phyloP scores from a whole-genome alignment of 2,329 filamentous ascomycete species.

The Ophiostoma sp. region DNA sequence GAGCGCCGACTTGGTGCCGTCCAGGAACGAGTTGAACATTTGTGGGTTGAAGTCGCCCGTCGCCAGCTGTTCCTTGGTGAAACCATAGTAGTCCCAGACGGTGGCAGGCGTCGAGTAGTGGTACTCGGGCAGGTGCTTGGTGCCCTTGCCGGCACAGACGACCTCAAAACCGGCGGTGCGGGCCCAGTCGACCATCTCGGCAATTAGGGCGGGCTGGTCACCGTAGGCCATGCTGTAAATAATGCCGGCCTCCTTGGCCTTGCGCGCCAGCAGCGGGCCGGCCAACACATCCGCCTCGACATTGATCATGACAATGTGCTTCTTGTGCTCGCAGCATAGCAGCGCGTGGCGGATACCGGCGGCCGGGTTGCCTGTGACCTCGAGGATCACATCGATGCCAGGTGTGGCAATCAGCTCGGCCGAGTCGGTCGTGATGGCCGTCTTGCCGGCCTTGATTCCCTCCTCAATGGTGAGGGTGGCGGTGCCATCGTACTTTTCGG shows the following conservation, averaged over 20 bases:
- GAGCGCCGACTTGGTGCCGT: slow-evolving; percentile 49
- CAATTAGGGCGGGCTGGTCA: slow-evolving; percentile 47
- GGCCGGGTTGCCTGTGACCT: slow-evolving; percentile 46
- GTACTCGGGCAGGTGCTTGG: slow-evolving; percentile 48
- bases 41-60: slow-evolving; percentile 47
- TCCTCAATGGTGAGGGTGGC: slow-evolving; percentile 40
- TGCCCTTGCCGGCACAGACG: slow-evolving; percentile 48
- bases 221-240: slow-evolving; percentile 51
- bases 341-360: slow-evolving; percentile 47
- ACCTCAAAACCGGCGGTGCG: slow-evolving; percentile 47
- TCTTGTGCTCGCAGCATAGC: slow-evolving; percentile 48
- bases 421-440: slow-evolving; percentile 46
- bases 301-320: slow-evolving; percentile 51
- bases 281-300: slow-evolving; percentile 48
- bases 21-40: slow-evolving; percentile 52
- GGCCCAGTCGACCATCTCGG: slow-evolving; percentile 47
- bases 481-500: slow-evolving; percentile 41
- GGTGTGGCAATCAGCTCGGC: slow-evolving; percentile 44
- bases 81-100: slow-evolving; percentile 49
- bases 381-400: slow-evolving; percentile 47
- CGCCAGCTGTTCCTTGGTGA: slow-evolving; percentile 46
- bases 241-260: slow-evolving; percentile 47
- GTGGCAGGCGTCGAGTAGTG: slow-evolving; percentile 49
- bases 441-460: slow-evolving; percentile 44
- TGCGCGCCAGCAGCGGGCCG: slow-evolving; percentile 43